phyloP scores from a whole-genome alignment of 495 filamentous ascomycete species.

The Sabuloglossum arenarium region DNA sequence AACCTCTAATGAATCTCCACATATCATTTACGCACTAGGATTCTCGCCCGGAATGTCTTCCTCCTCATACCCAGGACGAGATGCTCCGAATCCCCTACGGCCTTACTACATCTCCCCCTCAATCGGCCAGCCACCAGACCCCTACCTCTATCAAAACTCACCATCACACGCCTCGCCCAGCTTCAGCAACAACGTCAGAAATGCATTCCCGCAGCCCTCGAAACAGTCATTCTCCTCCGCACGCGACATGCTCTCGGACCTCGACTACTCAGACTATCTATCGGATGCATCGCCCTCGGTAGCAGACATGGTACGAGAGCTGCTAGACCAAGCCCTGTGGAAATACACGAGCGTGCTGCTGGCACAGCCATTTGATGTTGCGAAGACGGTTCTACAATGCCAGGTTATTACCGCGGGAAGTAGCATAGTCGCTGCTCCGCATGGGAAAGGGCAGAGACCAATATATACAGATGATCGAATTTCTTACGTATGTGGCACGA shows the following conservation, averaged over 20 bases:
- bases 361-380: constrained; percentile 91
- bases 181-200: background rate
- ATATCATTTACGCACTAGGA: background rate
- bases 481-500: constrained; percentile 24
- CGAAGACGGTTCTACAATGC: constrained; percentile 80
- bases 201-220: constrained; percentile 4
- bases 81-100: constrained; percentile 69
- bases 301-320: constrained; percentile 44
- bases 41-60: background rate
- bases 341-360: constrained; percentile 70
- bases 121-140: constrained; percentile 29
- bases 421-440: background rate
- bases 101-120: constrained; percentile 88
- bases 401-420: constrained; percentile 19
- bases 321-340: constrained; percentile 62
- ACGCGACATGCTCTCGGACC: constrained; percentile 52
- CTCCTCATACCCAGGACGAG: constrained; percentile 17
- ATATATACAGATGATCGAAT: constrained; percentile 19
- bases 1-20: background rate
- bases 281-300: constrained; percentile 54
- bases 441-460: background rate
- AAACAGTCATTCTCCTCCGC: constrained; percentile 3
- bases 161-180: background rate
- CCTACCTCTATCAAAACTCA: background rate
- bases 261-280: constrained; percentile 79